These are phyloP conservation scores for Chrysopogon serrulatus DNA, from an alignment of 176 grass and related monocot species.

Conservation along the genomic window DNA sequence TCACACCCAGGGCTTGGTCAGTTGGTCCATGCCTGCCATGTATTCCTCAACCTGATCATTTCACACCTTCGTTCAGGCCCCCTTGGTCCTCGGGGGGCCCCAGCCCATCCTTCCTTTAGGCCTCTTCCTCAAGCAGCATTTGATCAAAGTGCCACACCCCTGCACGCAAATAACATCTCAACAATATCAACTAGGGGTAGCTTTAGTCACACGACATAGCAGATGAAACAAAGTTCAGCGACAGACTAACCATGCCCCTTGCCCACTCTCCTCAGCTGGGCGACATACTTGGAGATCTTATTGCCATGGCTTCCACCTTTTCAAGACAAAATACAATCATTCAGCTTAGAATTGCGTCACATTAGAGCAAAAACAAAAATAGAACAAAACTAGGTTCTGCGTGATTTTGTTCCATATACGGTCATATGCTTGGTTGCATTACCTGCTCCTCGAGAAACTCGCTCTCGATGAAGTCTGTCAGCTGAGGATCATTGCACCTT, in stretches of 20 bases:
- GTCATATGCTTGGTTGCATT: background rate
- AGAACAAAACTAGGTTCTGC: background rate
- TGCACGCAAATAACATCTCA: slow-evolving; percentile 20
- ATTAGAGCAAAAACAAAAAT: background rate
- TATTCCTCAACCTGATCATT: background rate
- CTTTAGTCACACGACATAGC: background rate
- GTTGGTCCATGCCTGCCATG: too few species aligned
- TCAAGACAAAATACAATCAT: background rate
- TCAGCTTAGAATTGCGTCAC: background rate
- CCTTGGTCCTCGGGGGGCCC: background rate
- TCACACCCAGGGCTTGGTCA: too few species aligned
- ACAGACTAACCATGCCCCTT: slow-evolving; percentile 78
- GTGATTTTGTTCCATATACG: background rate
- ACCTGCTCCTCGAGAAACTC: slow-evolving; percentile 89
- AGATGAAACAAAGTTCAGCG: background rate
- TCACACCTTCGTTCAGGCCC: background rate
- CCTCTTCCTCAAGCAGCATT: slow-evolving; percentile 64
- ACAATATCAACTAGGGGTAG: background rate
- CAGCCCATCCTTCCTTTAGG: background rate
- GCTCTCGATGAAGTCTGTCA: slow-evolving; percentile 63
- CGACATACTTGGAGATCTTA: slow-evolving; percentile 71
- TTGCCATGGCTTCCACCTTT: slow-evolving; percentile 87
- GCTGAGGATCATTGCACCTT: slow-evolving; percentile 68
- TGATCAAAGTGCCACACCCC: slow-evolving; percentile 94
- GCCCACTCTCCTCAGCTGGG: slow-evolving; percentile 78